Evolutionary conservation across 495 filamentous ascomycete genomes (phyloP), one percentile per base, ranked within the genome.

Genomic region (Xeromyces bisporus): DNA sequence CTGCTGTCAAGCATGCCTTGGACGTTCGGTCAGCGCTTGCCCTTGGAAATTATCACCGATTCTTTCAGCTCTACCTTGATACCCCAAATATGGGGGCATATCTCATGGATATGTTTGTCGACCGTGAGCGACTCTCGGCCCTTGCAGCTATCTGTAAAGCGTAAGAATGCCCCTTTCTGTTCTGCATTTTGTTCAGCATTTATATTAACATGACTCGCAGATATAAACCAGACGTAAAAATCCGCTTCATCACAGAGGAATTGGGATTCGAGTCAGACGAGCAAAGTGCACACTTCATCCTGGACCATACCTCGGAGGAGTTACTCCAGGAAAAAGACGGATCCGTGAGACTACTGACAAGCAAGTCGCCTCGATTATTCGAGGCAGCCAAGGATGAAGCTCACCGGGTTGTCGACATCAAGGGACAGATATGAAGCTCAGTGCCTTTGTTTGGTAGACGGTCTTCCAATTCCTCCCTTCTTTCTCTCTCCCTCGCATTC

Each of bases 51-150:
- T 93, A 93, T 53, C 87, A 96, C 58, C 83, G 71, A 41, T 93
- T 99, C 52, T 96, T 96, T 67, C 77, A 76, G 51, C 67, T 99
- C 14, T 99, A 93, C 51, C 69, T 89, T 36, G 80, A 89, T 44
- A 81, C 84, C 8, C 89, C 89, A 13, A 89, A 92, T 45, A 96
- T 99, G 91, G 85, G 89, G 26, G 83, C 77, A 39, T 94, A 96
- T 59, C 70, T 99, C 4, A 91, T 99, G 77, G 89, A 99, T 58
- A 93, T 91, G 80, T 94, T 97, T 58, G 75, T 96, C 46, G 73
- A 70, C 38, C 80, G 91, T 39, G 91, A 99, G 60, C 81, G 91
- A 43, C 67, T 96, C 31, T 73, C 78, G 46, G 89, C 91, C 33
- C 64, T 96, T 35, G 73, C 80, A 41, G 77, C 73, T 43, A 89